These are phyloP conservation scores for Chalciporus sp. DNA, from an alignment of 1,284 basidiomycete genomes.

Conservation along the genomic window DNA sequence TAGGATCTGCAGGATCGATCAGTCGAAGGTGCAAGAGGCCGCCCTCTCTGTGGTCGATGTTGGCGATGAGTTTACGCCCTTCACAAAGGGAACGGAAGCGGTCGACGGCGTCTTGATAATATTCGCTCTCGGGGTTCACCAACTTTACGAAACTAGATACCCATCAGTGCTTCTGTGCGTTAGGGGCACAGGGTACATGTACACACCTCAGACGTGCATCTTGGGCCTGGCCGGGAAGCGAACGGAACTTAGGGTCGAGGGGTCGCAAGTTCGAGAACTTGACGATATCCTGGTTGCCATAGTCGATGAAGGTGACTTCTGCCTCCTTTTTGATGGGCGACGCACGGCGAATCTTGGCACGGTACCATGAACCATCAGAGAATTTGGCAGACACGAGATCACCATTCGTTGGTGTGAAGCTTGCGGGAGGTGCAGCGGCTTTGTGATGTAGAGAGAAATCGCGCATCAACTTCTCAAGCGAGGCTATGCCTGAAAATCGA, in stretches of 20 bases:
- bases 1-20: conserved; percentile 81
- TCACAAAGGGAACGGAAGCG: conserved; percentile 85
- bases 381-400: conserved; percentile 92
- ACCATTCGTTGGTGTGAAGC: conserved; percentile 79
- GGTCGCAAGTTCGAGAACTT: conserved; percentile 78
- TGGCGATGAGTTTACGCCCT: conserved; percentile 88
- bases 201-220: conserved; percentile 76
- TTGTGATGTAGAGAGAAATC: conserved; percentile 89
- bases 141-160: conserved; percentile 80
- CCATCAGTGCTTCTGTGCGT: conserved; percentile 4
- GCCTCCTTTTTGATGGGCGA: conserved; percentile 87
- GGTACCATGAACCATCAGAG: conserved; percentile 92
- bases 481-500: conserved; percentile 67
- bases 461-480: conserved; percentile 90
- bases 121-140: conserved; percentile 77
- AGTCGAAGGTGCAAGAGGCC: conserved; percentile 80
- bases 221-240: conserved; percentile 82
- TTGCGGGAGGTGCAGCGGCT: conserved; percentile 57
- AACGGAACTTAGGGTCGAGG: conserved; percentile 84
- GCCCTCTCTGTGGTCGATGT: conserved; percentile 85
- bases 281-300: conserved; percentile 87
- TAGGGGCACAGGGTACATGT: neutral
- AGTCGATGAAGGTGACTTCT: conserved; percentile 86
- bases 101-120: conserved; percentile 81
- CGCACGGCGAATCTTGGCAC: conserved; percentile 82